These are phyloP conservation scores for Fusarium keratoplasticum DNA, from an alignment of 2,329 filamentous ascomycete species.

Conservation along the genomic window DNA sequence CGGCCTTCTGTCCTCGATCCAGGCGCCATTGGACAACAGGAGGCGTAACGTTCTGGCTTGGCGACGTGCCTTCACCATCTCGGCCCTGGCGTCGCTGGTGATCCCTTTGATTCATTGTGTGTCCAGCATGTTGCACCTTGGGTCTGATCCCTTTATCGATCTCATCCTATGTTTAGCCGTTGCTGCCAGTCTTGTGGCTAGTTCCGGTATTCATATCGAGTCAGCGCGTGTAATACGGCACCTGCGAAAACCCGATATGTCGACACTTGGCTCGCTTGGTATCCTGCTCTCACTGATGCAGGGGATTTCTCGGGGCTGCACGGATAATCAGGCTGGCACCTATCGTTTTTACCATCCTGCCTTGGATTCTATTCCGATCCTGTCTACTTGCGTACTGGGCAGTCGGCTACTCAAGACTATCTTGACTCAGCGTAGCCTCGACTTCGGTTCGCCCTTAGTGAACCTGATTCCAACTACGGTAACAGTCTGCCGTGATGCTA, in stretches of 20 bases:
- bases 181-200: background rate
- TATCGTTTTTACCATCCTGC: background rate
- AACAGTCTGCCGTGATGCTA: background rate
- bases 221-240: background rate
- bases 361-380: background rate
- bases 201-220: background rate
- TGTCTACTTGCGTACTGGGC: background rate
- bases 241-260: background rate
- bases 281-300: background rate
- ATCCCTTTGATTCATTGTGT: background rate
- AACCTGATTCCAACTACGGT: background rate
- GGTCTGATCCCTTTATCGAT: background rate
- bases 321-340: background rate
- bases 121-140: background rate
- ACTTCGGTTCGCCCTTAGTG: background rate
- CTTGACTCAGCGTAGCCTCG: background rate
- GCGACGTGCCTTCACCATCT: background rate
- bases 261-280: background rate
- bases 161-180: background rate
- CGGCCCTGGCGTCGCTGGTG: background rate
- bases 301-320: background rate
- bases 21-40: background rate
- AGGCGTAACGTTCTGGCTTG: background rate
- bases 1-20: background rate
- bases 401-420: background rate